Base-by-base conservation (phyloP, 164 flowering plant species). In the Protea cynaroides region DNA sequence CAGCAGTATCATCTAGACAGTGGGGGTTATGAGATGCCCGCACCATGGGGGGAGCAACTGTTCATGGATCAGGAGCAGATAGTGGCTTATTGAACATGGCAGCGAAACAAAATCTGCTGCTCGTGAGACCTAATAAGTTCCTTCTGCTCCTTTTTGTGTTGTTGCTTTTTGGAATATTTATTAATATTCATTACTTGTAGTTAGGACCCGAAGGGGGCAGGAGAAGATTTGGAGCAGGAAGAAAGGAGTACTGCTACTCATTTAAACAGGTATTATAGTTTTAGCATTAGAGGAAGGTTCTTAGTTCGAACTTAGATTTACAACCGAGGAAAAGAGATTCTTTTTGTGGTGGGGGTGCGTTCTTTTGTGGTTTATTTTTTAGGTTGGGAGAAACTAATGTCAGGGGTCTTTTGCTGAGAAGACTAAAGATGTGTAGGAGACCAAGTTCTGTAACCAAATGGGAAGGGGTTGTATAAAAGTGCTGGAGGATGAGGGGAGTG, bases 61-160 rank as follows among this genome's bases (percentile, higher is more conserved):
- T 92, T 86, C 79, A 84, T 82, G 80, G 96, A 92, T 75, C 92
- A 83, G 74, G 95, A 89, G 83, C 96, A 86, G 80, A 77, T 87
- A 81, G 97, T 86, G 80, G 96, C 90, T 49, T 91, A 76, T 24
- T 62, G 53, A 55, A 10, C 14, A 15, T 22, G 17, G 7, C 11
- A 38, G 18, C 24, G 25, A n/a, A n/a, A 54, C 24, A 19, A 29
- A 29, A 54, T 70, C 58, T 62, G 29, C 25, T 38, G 36, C 11
- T 55, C 40, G 34, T 29, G 34, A 29, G 66, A 61, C 57, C 73
- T 78, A 61, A 75, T 73, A 61, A 61, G 62, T 59, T 69, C 59
- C 57, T 70, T 62, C 8, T 44, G 49, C 49, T 15, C 12, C 1
- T 44, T 44, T 44, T 44, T 44, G 12, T 11, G n/a, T n/a, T n/a